Conservation (phyloP, 148 eudicot species). For the Camellia japonica region DNA sequence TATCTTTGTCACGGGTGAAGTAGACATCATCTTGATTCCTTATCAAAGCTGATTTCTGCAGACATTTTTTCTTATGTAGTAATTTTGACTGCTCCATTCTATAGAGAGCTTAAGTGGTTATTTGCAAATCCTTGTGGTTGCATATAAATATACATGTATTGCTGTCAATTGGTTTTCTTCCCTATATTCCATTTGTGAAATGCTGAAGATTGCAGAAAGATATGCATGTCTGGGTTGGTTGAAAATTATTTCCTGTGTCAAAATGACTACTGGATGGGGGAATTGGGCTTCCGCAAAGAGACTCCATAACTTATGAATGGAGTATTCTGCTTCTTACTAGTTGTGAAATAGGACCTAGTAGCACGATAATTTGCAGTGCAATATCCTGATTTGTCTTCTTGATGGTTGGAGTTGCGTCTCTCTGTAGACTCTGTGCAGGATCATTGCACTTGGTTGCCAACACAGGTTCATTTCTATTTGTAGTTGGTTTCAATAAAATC, state of each 20-base stretch:
- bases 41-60: neutral
- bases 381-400: neutral
- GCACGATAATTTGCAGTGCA: neutral
- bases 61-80: neutral
- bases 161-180: neutral
- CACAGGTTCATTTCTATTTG: neutral
- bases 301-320: neutral
- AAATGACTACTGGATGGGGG: slow-evolving; percentile 15
- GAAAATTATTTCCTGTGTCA: neutral
- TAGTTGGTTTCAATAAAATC: slow-evolving; percentile 3
- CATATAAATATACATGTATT: neutral
- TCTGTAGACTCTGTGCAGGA: slow-evolving; percentile 17
- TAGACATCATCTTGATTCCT: neutral
- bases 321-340: neutral
- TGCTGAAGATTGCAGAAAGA: slow-evolving; percentile 9
- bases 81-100: neutral
- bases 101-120: neutral
- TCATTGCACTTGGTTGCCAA: neutral
- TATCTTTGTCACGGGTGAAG: neutral
- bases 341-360: slow-evolving; percentile 17
- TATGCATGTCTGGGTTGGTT: neutral
- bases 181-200: neutral
- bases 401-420: slow-evolving; percentile 5
- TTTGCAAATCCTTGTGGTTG: neutral
- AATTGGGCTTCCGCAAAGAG: slow-evolving; percentile 14